These are phyloP conservation scores for Westerdykella sp. DNA, from an alignment of 2,329 filamentous ascomycete genomes.

Conservation along the genomic window DNA sequence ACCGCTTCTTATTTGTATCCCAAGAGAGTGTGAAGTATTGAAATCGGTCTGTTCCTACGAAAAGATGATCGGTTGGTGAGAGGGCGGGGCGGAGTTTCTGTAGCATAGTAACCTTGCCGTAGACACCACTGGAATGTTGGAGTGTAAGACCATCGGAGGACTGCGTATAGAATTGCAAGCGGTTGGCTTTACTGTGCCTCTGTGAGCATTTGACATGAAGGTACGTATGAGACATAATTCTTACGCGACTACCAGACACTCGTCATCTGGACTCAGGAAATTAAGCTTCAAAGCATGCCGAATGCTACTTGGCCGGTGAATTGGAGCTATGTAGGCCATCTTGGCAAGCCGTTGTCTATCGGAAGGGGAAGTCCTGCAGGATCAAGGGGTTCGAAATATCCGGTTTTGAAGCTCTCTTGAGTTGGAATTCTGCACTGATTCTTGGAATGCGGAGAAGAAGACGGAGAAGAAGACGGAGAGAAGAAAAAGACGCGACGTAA, in stretches of 20 bases:
- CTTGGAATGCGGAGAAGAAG: background rate
- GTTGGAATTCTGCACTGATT: too few relatives aligned
- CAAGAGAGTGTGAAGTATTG: constrained; percentile 88
- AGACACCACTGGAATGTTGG: constrained; percentile 64
- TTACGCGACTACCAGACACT: constrained; percentile 84
- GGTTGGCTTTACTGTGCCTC: constrained; percentile 62
- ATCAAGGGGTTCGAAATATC: too few relatives aligned
- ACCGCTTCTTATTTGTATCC: constrained; percentile 54
- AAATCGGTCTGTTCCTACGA: constrained; percentile 83
- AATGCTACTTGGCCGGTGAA: constrained; percentile 86
- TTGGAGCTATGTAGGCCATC: constrained; percentile 94
- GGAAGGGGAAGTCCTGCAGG: too few relatives aligned
- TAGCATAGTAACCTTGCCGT: constrained; percentile 81
- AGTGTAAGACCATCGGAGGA: constrained; percentile 55
- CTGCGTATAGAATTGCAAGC: constrained; percentile 75
- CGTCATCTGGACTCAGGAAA: constrained; percentile 66
- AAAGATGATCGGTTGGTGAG: constrained; percentile 73
- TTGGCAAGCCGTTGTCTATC: constrained; percentile 3
- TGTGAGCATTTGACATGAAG: constrained; percentile 9
- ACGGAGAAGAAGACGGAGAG: background rate
- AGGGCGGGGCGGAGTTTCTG: constrained; percentile 71
- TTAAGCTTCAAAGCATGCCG: constrained; percentile 78
- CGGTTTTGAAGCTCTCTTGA: too few relatives aligned
- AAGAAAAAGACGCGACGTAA: background rate
- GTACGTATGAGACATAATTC: constrained; percentile 28